phyloP scores from a whole-genome alignment of 208 protist species.

The Trypanosoma melophagium region DNA sequence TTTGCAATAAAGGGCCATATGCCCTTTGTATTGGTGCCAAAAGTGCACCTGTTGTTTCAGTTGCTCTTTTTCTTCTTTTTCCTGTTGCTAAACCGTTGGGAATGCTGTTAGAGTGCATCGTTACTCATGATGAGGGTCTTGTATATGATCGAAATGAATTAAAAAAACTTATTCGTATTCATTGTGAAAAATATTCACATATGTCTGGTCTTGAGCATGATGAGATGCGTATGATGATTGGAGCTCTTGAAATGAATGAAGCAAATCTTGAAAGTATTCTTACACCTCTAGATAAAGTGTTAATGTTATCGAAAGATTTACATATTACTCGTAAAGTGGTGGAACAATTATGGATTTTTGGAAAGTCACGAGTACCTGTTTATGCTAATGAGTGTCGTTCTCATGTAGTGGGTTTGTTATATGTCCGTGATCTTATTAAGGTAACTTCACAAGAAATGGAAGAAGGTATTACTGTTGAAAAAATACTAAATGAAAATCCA shows the following conservation, averaged over 20 bases:
- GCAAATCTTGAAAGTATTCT: constrained; percentile 43
- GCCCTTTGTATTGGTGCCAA: constrained; percentile 54
- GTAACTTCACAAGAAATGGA: constrained; percentile 37
- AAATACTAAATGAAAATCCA: constrained; percentile 54
- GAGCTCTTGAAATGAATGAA: constrained; percentile 72
- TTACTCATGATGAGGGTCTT: constrained; percentile 69
- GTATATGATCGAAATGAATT: constrained; percentile 80
- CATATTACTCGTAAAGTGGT: constrained; percentile 44
- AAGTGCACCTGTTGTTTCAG: constrained; percentile 53
- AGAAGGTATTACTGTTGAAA: constrained; percentile 41
- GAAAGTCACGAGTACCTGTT: constrained; percentile 73
- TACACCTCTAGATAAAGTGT: constrained; percentile 53
- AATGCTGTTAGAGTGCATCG: constrained; percentile 69
- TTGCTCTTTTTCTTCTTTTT: constrained; percentile 69
- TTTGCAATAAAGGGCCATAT: constrained; percentile 77
- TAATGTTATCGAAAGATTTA: constrained; percentile 49
- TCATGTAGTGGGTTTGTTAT: constrained; percentile 72
- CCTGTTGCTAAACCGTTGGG: constrained; percentile 72
- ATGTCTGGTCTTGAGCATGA: constrained; percentile 63
- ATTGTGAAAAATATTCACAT: constrained; percentile 76
- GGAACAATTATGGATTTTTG: constrained; percentile 63
- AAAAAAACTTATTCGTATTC: constrained; percentile 68
- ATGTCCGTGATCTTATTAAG: constrained; percentile 70
- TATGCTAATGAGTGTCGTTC: constrained; percentile 33
- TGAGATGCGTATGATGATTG: constrained; percentile 76